phyloP scores from a whole-genome alignment of 371 early-diverging fungal genomes.

The Dentiscutata heterogama region DNA sequence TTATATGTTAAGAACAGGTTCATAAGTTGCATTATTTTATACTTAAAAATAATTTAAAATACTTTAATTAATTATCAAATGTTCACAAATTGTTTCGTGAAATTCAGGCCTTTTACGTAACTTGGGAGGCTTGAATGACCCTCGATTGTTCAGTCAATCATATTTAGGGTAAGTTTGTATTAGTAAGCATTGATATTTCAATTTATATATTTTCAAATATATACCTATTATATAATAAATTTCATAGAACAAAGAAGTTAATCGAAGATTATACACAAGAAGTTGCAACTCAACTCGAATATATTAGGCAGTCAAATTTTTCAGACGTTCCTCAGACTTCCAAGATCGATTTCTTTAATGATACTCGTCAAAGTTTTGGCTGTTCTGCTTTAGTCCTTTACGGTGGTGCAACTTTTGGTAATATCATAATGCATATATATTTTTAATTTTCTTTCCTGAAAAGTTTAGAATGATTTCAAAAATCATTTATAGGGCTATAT shows the following conservation, averaged over 20 bases:
- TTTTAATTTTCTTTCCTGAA: background rate
- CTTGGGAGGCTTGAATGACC: slow-evolving; percentile 78
- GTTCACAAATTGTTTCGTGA: background rate
- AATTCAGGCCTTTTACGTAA: slow-evolving; percentile 68
- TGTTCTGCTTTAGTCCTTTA: slow-evolving; percentile 76
- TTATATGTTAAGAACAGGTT: slow-evolving; percentile 67
- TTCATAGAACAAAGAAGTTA: slow-evolving; percentile 68
- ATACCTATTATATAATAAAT: slow-evolving; percentile 1
- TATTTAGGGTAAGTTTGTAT: slow-evolving; percentile 60
- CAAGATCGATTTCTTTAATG: slow-evolving; percentile 75
- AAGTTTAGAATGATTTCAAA: background rate
- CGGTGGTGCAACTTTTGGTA: slow-evolving; percentile 78
- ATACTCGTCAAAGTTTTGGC: slow-evolving; percentile 75
- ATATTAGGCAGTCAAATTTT: slow-evolving; percentile 60
- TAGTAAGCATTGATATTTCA: background rate
- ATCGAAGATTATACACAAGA: slow-evolving; percentile 79
- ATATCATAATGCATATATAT: background rate
- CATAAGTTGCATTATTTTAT: background rate
- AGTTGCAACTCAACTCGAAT: slow-evolving; percentile 67
- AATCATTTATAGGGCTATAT: slow-evolving; percentile 60
- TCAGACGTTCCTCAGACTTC: slow-evolving; percentile 62
- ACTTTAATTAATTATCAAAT: background rate
- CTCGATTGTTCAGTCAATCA: slow-evolving; percentile 66
- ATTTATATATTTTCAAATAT: background rate
- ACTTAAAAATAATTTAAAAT: background rate